Percentiles rank a stretch among this genome's conserved stretches.
phyloP scores from a whole-genome alignment of 2,329 filamentous ascomycete species.

The Rutstroemia sp. region DNA sequence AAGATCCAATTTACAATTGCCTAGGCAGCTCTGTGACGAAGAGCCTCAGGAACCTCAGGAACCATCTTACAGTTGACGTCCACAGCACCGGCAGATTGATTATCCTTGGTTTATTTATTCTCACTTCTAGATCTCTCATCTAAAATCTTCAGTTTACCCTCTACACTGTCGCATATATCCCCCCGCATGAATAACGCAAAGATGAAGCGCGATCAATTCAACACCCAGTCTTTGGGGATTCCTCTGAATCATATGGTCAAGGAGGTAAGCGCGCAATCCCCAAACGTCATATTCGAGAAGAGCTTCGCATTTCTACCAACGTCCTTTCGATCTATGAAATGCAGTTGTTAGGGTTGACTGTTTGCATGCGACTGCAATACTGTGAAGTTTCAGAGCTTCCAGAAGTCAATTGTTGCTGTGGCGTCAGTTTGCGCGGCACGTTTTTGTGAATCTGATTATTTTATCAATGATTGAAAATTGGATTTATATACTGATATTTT shows the following conservation, averaged over 20 bases:
- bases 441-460: constrained; percentile 4
- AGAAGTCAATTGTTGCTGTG: background rate
- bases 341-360: background rate
- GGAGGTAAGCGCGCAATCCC: constrained; percentile 42
- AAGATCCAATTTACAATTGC: no score
- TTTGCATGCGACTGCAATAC: no score
- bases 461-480: background rate
- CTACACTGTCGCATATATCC: constrained; percentile 5
- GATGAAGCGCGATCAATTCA: constrained; percentile 44
- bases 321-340: background rate
- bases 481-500: constrained; percentile 29
- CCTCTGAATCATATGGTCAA: constrained; percentile 59
- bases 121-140: no score
- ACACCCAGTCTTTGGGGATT: constrained; percentile 59
- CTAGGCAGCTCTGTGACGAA: background rate
- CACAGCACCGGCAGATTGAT: background rate
- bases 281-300: background rate
- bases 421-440: background rate
- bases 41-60: constrained; percentile 10
- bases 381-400: background rate
- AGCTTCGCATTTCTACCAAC: background rate
- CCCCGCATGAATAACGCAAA: constrained; percentile 7
- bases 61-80: background rate
- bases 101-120: background rate
- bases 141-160: background rate